Base-by-base conservation (phyloP, 768 basidiomycete species). In the Paxillus rubicundulus region DNA sequence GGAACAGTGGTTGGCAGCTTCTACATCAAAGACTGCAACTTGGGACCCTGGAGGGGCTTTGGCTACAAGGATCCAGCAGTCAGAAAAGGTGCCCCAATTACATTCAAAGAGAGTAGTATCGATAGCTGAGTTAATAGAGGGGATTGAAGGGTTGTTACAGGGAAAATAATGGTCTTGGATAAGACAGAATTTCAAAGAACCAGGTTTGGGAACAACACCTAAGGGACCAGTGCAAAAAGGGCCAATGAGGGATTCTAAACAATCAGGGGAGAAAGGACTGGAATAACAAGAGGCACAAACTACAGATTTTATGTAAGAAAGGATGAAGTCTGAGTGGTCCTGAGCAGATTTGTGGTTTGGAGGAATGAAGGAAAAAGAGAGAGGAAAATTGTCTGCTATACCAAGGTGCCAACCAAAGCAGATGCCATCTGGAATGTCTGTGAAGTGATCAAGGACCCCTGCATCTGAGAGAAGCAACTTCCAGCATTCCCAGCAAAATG, bases 121-220 rank as follows among this genome's bases (percentile, higher is more conserved):
- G n/a, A n/a, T 36, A 5, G 13, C 5, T 4, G 34, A 36, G 9
- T 36, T 36, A 12, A 36, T 16, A 10, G 34, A 36, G 2, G 34
- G 9, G 13, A 12, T 36, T 3, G 34, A 36, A 16, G 3, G 5
- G 13, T 36, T 16, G 75, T 12, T n/a, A n/a, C n/a, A n/a, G n/a
- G n/a, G n/a, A n/a, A n/a, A n/a, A n/a, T n/a, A n/a, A n/a, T 73
- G 60, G 49, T 77, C 72, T 17, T 77, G 73, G 1, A 78, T 57
- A 4, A 66, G 50, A 0, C 67, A 52, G 41, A 59, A 74, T 49
- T 70, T 37, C 32, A 67, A 71, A 0, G 62, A 45, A 37, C 65
- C 63, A 0, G 62, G 62, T 49, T 77, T 78, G 2, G 72, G 72
- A 0, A 77, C 66, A 2, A 74, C 57, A 0, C 70, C 70, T 1